These are phyloP conservation scores for Globisporangium nunn DNA, from an alignment of 352 stramenopile species.

Conservation along the genomic window DNA sequence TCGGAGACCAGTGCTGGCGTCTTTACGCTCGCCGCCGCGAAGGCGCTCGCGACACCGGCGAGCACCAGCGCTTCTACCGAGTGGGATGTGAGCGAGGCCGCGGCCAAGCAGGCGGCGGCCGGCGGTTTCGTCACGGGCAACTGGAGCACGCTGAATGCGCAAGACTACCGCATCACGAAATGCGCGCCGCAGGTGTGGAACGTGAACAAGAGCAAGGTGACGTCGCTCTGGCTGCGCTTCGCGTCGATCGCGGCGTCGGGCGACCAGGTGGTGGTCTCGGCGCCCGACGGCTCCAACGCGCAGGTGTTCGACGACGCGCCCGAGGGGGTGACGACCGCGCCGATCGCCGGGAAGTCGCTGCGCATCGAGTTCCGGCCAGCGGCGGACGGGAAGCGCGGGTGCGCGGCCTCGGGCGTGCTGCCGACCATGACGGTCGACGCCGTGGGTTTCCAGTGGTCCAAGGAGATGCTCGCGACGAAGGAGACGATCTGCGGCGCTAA, in stretches of 20 bases:
- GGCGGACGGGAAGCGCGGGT: constrained; percentile 11
- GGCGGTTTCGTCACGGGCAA: constrained; percentile 32
- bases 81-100: constrained; percentile 6
- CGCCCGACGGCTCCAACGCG: constrained; percentile 24
- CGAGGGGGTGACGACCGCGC: constrained; percentile 20
- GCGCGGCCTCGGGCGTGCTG: constrained; percentile 7
- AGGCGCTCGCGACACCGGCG: neutral
- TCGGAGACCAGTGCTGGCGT: neutral
- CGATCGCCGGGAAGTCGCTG: constrained; percentile 26
- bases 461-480: constrained; percentile 21
- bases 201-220: constrained; percentile 36
- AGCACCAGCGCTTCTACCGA: neutral
- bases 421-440: constrained; percentile 24
- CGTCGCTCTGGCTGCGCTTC: constrained; percentile 36
- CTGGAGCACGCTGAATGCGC: constrained; percentile 21
- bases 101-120: constrained; percentile 13
- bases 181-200: constrained; percentile 40
- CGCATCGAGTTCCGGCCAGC: constrained; percentile 38
- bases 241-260: constrained; percentile 21
- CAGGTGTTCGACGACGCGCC: constrained; percentile 18
- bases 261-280: constrained; percentile 31
- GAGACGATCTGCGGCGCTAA: constrained; percentile 42
- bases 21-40: constrained; percentile 7
- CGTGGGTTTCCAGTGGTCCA: constrained; percentile 33
- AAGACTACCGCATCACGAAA: constrained; percentile 27